These are phyloP conservation scores for Drechslera avenae DNA, from an alignment of 2,329 filamentous ascomycete species.

Conservation along the genomic window DNA sequence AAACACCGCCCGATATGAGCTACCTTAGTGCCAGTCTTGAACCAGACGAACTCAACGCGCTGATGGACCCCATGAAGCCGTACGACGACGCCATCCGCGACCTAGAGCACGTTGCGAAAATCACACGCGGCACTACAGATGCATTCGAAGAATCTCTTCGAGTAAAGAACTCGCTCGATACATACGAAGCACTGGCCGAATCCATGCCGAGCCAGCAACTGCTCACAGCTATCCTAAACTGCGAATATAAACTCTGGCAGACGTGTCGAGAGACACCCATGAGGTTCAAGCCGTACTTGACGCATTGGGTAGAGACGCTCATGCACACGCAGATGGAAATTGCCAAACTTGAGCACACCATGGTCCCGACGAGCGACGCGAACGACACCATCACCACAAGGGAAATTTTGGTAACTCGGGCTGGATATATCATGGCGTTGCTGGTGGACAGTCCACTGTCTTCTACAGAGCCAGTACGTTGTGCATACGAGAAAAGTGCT, in stretches of 20 bases:
- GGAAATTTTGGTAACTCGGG: constrained; percentile 27
- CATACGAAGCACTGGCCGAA: constrained; percentile 26
- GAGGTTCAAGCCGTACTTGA: constrained; percentile 46
- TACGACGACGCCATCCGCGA: constrained; percentile 20
- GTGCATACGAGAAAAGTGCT: constrained; percentile 21
- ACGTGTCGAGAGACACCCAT: constrained; percentile 39
- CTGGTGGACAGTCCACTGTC: constrained; percentile 10
- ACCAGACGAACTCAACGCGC: constrained; percentile 26
- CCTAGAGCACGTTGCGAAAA: constrained; percentile 12
- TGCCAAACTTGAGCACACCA: not conserved
- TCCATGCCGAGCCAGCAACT: constrained; percentile 24
- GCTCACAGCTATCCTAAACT: constrained; percentile 40
- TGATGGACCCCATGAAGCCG: constrained; percentile 28
- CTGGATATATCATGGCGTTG: constrained; percentile 37
- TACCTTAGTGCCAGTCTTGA: constrained; percentile 32
- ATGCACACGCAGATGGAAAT: constrained; percentile 19
- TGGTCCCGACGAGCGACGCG: not conserved
- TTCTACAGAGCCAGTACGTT: constrained; percentile 18
- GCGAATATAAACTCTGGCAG: constrained; percentile 45
- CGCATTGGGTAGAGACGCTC: constrained; percentile 49
- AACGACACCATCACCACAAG: constrained; percentile 13
- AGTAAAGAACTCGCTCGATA: constrained; percentile 42
- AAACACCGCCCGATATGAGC: constrained; percentile 32
- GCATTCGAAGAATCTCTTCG: constrained; percentile 23
- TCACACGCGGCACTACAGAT: not conserved